phyloP scores from a whole-genome alignment of 345 rosid genomes.

The Lepidium sativum region DNA sequence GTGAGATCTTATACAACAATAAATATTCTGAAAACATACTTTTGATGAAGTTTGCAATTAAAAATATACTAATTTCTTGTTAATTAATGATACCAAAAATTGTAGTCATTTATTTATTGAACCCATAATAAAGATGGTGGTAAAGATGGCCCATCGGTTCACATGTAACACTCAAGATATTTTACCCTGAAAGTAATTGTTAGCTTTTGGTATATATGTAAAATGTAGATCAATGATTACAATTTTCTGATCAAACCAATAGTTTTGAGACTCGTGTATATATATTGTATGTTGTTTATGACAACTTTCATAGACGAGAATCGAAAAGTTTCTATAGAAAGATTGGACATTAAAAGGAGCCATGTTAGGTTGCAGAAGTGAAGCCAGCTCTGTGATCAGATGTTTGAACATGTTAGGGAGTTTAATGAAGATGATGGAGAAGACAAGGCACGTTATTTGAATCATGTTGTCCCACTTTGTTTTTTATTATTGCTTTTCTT shows the following conservation, averaged over 20 bases:
- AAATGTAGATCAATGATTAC: slow-evolving; percentile 2
- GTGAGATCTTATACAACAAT: too few species aligned
- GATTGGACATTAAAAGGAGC: slow-evolving; percentile 24
- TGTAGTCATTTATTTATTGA: too few species aligned
- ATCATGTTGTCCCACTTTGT: slow-evolving; percentile 26
- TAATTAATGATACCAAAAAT: too few species aligned
- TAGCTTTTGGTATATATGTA: neutral
- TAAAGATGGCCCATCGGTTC: too few species aligned
- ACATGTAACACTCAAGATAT: neutral
- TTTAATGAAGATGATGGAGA: slow-evolving; percentile 26
- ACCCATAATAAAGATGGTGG: too few species aligned
- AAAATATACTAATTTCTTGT: too few species aligned
- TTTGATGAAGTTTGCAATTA: too few species aligned
- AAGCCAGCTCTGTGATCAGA: slow-evolving; percentile 27
- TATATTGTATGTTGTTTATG: neutral
- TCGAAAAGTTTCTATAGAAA: neutral
- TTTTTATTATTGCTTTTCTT: too few species aligned
- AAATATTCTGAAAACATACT: too few species aligned
- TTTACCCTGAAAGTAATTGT: neutral
- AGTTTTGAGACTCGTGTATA: neutral
- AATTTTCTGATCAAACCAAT: neutral
- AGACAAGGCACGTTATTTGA: slow-evolving; percentile 28
- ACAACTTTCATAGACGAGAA: neutral
- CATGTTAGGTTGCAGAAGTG: slow-evolving; percentile 31
- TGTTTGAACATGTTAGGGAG: slow-evolving; percentile 28